Conservation (phyloP, 768 basidiomycete genomes). For the Lentinula guzmanii region DNA sequence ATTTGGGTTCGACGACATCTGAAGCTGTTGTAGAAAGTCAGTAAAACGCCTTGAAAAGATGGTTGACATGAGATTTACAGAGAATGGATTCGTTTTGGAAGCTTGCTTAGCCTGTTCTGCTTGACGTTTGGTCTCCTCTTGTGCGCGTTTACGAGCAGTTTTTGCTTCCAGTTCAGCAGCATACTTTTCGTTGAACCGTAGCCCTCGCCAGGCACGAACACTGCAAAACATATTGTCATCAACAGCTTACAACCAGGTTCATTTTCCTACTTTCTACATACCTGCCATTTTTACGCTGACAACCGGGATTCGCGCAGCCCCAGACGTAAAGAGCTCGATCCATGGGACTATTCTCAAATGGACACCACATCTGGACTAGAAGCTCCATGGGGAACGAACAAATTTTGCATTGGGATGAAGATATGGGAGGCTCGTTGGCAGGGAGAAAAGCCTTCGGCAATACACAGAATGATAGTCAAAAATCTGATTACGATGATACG, state of each 20-base stretch:
- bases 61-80: slow-evolving; percentile 33
- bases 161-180: slow-evolving; percentile 67
- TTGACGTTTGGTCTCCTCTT: slow-evolving; percentile 28
- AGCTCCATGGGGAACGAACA: slow-evolving; percentile 77
- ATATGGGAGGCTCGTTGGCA: slow-evolving; percentile 51
- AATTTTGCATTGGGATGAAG: slow-evolving; percentile 63
- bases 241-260: background rate
- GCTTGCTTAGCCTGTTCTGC: slow-evolving; percentile 23
- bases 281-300: slow-evolving; percentile 78
- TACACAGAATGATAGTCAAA: slow-evolving; percentile 33
- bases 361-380: slow-evolving; percentile 86
- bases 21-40: slow-evolving; percentile 17
- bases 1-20: slow-evolving; percentile 16
- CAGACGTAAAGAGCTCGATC: slow-evolving; percentile 84
- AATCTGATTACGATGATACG: slow-evolving; percentile 44
- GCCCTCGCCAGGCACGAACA: slow-evolving; percentile 75
- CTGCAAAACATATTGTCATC: slow-evolving; percentile 29
- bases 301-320: slow-evolving; percentile 66
- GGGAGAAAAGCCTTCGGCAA: slow-evolving; percentile 66
- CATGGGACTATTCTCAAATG: slow-evolving; percentile 78
- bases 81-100: slow-evolving; percentile 60
- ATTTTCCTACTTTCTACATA: slow-evolving; percentile 28
- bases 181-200: slow-evolving; percentile 68
- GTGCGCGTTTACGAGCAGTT: slow-evolving; percentile 30
- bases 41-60: background rate